phyloP scores from a whole-genome alignment of 163 green algal species.

The Chloromonas sp. region DNA sequence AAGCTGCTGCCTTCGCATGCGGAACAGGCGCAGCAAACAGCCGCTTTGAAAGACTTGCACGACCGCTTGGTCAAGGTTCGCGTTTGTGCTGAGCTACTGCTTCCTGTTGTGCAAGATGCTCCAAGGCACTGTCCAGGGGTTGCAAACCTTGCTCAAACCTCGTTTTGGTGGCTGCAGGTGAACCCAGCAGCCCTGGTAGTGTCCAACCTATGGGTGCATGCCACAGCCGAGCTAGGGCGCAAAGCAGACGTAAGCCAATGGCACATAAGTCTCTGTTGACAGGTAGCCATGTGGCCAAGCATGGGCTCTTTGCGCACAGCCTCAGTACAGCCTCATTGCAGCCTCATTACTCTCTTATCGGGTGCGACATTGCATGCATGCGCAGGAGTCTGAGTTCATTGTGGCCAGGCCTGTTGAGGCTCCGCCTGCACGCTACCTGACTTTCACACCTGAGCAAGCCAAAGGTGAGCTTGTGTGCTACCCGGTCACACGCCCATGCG shows the following conservation, averaged over 20 bases:
- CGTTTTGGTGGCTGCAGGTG: conserved; percentile 3
- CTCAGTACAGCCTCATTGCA: background rate
- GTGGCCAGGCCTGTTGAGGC: conserved; percentile 1
- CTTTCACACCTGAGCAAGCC: background rate
- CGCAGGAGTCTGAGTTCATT: conserved; percentile 11
- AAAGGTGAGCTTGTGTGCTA: background rate
- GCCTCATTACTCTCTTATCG: too few species aligned
- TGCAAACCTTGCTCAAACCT: too few species aligned
- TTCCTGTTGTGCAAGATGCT: background rate
- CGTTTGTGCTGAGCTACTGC: background rate
- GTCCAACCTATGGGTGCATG: conserved; percentile 52
- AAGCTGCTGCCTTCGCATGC: conserved; percentile 16
- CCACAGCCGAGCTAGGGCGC: conserved; percentile 22
- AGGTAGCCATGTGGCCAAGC: background rate
- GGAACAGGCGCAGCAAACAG: conserved; percentile 30
- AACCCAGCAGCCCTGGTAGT: conserved; percentile 35
- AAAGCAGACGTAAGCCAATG: conserved; percentile 15
- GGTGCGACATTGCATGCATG: background rate
- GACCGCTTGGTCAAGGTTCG: conserved; percentile 34
- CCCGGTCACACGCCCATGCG: background rate
- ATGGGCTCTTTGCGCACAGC: background rate
- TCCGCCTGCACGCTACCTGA: background rate
- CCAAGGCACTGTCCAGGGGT: too few species aligned
- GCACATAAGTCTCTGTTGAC: background rate
- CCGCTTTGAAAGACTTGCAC: conserved; percentile 39